These are phyloP conservation scores for Cardiospermum halicacabum DNA, from an alignment of 345 rosid genomes.

Conservation along the genomic window DNA sequence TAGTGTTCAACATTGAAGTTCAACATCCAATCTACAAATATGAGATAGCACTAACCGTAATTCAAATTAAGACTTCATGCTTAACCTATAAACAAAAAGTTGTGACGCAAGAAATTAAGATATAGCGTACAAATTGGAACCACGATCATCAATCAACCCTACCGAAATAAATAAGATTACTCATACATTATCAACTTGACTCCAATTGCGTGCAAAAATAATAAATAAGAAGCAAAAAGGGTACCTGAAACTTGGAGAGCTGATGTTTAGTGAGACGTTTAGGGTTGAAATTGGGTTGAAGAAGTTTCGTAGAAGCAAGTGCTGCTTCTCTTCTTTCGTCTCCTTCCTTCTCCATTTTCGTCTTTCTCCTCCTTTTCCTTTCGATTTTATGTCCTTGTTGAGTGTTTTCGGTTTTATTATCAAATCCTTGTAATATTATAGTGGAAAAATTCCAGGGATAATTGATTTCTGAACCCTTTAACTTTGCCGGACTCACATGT, in stretches of 20 bases:
- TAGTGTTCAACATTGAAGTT: not conserved
- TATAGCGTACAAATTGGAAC: too few relatives aligned
- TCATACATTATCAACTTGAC: not conserved
- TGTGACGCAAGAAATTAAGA: too few relatives aligned
- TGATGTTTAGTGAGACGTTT: conserved; percentile 37
- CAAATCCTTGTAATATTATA: too few relatives aligned
- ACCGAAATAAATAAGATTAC: not conserved
- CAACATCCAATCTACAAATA: not conserved
- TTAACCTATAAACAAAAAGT: too few relatives aligned
- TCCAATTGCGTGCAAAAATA: not conserved
- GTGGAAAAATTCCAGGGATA: too few relatives aligned
- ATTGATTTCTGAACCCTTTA: too few relatives aligned
- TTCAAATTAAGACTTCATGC: too few relatives aligned
- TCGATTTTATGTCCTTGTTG: too few relatives aligned
- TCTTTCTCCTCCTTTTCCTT: too few relatives aligned
- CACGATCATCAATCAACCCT: not conserved
- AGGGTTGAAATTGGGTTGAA: conserved; percentile 39
- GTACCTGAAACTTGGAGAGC: conserved; percentile 55
- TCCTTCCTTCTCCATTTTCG: conserved; percentile 24
- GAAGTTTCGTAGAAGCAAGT: conserved; percentile 39
- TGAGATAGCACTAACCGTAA: not conserved
- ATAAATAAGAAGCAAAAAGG: not conserved
- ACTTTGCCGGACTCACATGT: too few relatives aligned
- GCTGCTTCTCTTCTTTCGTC: conserved; percentile 52
- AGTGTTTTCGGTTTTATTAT: too few relatives aligned